Evolutionary conservation across 106 monocot species (phyloP).

Genomic region (Acanthochlamys bracteata): DNA sequence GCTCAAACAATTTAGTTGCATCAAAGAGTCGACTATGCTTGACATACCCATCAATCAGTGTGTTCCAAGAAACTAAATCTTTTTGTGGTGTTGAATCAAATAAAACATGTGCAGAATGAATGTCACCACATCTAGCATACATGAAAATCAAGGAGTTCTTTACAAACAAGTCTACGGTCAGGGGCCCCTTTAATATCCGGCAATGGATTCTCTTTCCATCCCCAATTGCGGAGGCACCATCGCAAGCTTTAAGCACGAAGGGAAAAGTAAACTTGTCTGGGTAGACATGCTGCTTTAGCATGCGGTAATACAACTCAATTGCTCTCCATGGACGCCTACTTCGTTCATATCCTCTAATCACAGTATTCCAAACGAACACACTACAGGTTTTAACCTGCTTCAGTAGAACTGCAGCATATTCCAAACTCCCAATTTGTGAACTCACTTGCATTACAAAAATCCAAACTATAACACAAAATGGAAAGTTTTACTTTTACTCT

Average conservation of each 20-base stretch:
- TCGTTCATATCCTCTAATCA: conserved; percentile 37
- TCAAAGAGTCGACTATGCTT: conserved; percentile 15
- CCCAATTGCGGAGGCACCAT: conserved; percentile 3
- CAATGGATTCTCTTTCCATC: conserved; percentile 41
- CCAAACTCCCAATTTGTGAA: conserved; percentile 5
- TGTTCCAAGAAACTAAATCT: conserved; percentile 39
- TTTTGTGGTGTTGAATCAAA: conserved; percentile 19
- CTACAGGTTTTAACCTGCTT: conserved; percentile 18
- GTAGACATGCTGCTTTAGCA: conserved; percentile 16
- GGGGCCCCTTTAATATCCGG: conserved; percentile 17
- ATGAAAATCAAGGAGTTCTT: conserved; percentile 23
- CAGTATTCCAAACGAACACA: conserved; percentile 39
- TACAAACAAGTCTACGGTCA: conserved; percentile 15
- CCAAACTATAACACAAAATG: conserved; percentile 17
- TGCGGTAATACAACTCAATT: conserved; percentile 25
- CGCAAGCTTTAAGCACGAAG: conserved; percentile 41
- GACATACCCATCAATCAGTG: conserved; percentile 43
- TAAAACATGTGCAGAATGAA: conserved; percentile 10
- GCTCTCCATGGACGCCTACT: conserved; percentile 15
- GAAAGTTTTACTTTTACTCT: conserved; percentile 19
- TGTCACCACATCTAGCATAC: conserved; percentile 32
- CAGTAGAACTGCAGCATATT: conserved; percentile 23
- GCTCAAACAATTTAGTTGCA: conserved; percentile 30
- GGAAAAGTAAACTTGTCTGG: conserved; percentile 56
- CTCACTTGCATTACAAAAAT: conserved; percentile 12